Base-by-base conservation (phyloP, 2,329 filamentous ascomycete genomes). In the Colletotrichum sp. region DNA sequence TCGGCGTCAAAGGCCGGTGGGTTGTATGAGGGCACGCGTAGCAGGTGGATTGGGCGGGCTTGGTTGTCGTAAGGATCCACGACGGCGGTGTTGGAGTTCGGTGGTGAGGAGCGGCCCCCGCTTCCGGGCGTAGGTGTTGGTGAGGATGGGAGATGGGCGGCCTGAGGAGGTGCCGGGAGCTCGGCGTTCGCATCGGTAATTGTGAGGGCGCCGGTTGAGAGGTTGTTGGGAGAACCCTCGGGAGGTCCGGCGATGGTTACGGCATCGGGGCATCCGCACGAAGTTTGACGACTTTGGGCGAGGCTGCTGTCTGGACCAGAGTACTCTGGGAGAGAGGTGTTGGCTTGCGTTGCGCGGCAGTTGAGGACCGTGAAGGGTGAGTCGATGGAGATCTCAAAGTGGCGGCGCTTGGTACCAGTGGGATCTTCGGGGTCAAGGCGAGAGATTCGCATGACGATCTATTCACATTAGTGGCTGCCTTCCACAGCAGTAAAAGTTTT, bases 351-450 rank as follows among this genome's bases (percentile, higher is more conserved):
- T n/a, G 96, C 96, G 77, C 95, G 95, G 86, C 96, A 98, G 77
- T 96, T 96, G 64, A 98, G 93, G 62, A 98, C 95, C 77, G 96
- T 96, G 82, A 98, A 96, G 1, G 96, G 96, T 2, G 96, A 98
- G 85, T 98, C 96, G 80, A 98, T 98, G 79, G 95, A 98, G 80
- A 98, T 98, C 84, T 98, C 96, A 79, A 98, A 98, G 82, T 98
- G 96, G 39, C 96, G 92, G 78, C 96, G 92, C 82, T 96, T 96
- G 77, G 88, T 90, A 44, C 90, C 90, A 1, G 88, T 89, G 0
- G 95, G 93, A 80, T 98, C 95, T 13, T 93, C 92, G 52, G 93
- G 91, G 80, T 98, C 96, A 16, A 94, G 88, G 80, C 95, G 95
- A 34, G 96, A 98, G 63, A 98, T 93, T 68, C 96, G 94, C 92